phyloP scores from a whole-genome alignment of 2,329 filamentous ascomycete species.

The Fusarium chuoi region DNA sequence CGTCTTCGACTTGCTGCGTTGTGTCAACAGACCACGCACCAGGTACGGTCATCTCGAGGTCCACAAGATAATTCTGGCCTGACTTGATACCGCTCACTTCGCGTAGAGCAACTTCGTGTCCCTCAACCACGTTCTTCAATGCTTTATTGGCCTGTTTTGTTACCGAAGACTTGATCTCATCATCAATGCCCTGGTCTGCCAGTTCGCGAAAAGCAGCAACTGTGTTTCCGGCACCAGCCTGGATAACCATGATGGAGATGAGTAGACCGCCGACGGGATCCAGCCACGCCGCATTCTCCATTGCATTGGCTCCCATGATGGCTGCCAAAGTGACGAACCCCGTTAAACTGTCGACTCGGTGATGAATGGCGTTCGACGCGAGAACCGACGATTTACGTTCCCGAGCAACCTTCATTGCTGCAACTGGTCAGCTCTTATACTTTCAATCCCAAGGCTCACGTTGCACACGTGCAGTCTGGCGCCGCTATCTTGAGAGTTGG shows the following conservation, averaged over 20 bases:
- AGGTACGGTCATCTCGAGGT: conserved; percentile 86
- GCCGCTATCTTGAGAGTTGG: background rate
- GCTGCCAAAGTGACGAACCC: conserved; percentile 91
- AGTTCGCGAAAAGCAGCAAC: conserved; percentile 84
- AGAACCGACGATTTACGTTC: conserved; percentile 96
- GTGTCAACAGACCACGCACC: conserved; percentile 79
- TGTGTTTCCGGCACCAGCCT: conserved; percentile 89
- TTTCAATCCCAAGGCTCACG: background rate
- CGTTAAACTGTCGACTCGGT: conserved; percentile 94
- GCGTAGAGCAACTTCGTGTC: conserved; percentile 73
- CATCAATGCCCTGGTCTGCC: conserved; percentile 88
- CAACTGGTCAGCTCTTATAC: conserved; percentile 41
- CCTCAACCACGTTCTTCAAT: conserved; percentile 63
- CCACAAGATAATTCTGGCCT: conserved; percentile 94
- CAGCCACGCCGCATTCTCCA: conserved; percentile 88
- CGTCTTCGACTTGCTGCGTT: conserved; percentile 75
- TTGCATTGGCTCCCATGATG: conserved; percentile 88
- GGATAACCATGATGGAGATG: conserved; percentile 93
- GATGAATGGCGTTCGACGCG: conserved; percentile 95
- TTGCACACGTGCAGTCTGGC: background rate
- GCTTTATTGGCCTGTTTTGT: conserved; percentile 71
- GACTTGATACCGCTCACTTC: conserved; percentile 92
- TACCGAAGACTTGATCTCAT: conserved; percentile 81
- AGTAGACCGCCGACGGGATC: conserved; percentile 93
- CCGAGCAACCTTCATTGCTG: conserved; percentile 93